Evolutionary conservation across 768 basidiomycete genomes (phyloP), one percentile per base, ranked within the genome.

Genomic region (Kwoniella sp.): DNA sequence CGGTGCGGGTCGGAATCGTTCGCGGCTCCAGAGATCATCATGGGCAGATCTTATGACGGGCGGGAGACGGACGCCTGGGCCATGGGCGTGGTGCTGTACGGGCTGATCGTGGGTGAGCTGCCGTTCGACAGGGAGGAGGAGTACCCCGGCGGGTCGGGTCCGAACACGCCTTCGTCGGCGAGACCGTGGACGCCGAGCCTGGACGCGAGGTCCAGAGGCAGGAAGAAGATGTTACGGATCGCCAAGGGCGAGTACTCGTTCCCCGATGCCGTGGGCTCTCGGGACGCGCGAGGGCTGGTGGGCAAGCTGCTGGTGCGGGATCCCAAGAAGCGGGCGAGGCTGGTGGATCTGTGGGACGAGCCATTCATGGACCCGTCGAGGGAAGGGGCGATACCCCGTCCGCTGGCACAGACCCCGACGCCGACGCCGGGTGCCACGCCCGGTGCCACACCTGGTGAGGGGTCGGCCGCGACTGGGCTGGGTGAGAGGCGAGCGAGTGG

Each of bases 1-100:
- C 81, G 89, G 1, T 93, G 89, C 72, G 89, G 89, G 5, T 86
- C 84, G 25, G 89, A 93, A 69, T 86, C 85, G 0, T 91, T 91
- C 73, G 88, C 89, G 5, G 88, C 88, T 7, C 73, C 73, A 12
- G 73, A 74, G 39, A 74, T 74, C 48, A 70, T 74, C 50, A 74
- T 74, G 73, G 79, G 77, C 26, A 76, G 77, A 41, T 76, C 79
- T 27, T 92, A 92, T 73, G 88, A 93, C 72, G 88, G 87, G 2
- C 78, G 87, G 12, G 80, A 84, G 69, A 90, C 88, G 46, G 89
- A 92, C 70, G 83, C 85, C 11, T 92, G 89, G 89, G 88, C 88
- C 9, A 83, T 85, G 62, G 89, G 89, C 1, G 85, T 90, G n/a
- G 87, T 89, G 42, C 74, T 91, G 11, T 93, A 82, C 71, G 87